Conservation (phyloP, 2,329 filamentous ascomycete species). For the Capronia americana region DNA sequence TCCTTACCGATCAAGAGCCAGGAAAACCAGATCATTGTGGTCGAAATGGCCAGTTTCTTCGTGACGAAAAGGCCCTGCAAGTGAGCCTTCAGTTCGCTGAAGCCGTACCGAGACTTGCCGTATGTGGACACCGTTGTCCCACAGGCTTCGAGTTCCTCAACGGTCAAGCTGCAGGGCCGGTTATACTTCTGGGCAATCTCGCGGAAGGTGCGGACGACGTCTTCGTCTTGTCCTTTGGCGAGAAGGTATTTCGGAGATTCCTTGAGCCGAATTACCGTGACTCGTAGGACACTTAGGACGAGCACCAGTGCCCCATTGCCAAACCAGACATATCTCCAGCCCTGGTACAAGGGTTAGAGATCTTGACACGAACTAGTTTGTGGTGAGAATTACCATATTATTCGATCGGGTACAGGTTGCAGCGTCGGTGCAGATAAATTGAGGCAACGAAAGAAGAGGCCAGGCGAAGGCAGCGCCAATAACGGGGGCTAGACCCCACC, state of each 20-base stretch:
- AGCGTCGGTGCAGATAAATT: conserved; percentile 38
- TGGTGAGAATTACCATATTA: conserved; percentile 47
- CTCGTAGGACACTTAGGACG: conserved; percentile 72
- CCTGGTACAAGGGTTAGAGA: conserved; percentile 49
- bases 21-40: conserved; percentile 68
- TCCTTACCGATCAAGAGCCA: conserved; percentile 70
- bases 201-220: conserved; percentile 70
- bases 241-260: conserved; percentile 80
- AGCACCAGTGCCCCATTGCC: conserved; percentile 72
- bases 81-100: conserved; percentile 54
- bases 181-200: conserved; percentile 62
- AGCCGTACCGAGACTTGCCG: conserved; percentile 45
- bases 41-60: conserved; percentile 59
- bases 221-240: conserved; percentile 73
- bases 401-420: conserved; percentile 57
- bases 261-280: conserved; percentile 71
- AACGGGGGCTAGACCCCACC: conserved; percentile 44
- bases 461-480: conserved; percentile 34
- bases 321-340: conserved; percentile 77
- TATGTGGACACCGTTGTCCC: conserved; percentile 43
- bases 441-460: conserved; percentile 30
- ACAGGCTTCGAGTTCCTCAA: conserved; percentile 57
- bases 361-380: not conserved
- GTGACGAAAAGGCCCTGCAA: conserved; percentile 72
- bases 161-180: conserved; percentile 58